Evolutionary conservation across 495 filamentous ascomycete genomes (phyloP), one percentile per base, ranked within the genome.

Genomic region (Astrocystis sublimbata): DNA sequence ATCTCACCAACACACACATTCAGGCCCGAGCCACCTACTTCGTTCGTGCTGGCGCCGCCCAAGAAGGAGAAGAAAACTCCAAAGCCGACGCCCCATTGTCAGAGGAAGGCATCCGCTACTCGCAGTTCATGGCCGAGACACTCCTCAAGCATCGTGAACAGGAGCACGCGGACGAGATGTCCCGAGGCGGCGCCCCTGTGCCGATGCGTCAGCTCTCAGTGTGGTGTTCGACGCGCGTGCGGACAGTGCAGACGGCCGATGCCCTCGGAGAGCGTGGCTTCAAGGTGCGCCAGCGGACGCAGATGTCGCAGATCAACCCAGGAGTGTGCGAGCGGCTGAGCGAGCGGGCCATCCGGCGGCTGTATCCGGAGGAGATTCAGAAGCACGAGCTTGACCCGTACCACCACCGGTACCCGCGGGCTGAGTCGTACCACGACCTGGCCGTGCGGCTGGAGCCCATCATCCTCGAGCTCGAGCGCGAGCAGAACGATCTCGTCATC

Each of bases 401-500:
- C 69, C 94, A 99, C 71, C 94, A 99, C 71, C 85, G 94, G 38
- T 99, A 97, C 71, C 94, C 94, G 30, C 84, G 94, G 50, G 94
- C 93, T 42, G 94, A 99, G 92, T 98, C 93, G 23, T 99, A 99
- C 73, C 94, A 99, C 74, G 94, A 99, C 71, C 85, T 99, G 40
- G 96, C 96, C 24, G 94, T 98, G 58, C 90, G 96, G 21, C 86
- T 98, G n/a, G 96, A 99, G 74, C 96, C 96, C 8, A 94, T 99
- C 62, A 99, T 99, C 73, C 85, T 99, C 9, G 96, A 99, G 75
- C 83, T 99, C 3, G 96, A 99, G 75, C 89, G 96, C 35, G 94
- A 99, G 73, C 90, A 97, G 70, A 96, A 96, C 61, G 96, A 99
- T 74, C 81, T 99, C 40, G 81, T 99, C 30, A 97, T 99, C 64